phyloP scores from a whole-genome alignment of 768 basidiomycete genomes.

The Xerocomus spinulosus region DNA sequence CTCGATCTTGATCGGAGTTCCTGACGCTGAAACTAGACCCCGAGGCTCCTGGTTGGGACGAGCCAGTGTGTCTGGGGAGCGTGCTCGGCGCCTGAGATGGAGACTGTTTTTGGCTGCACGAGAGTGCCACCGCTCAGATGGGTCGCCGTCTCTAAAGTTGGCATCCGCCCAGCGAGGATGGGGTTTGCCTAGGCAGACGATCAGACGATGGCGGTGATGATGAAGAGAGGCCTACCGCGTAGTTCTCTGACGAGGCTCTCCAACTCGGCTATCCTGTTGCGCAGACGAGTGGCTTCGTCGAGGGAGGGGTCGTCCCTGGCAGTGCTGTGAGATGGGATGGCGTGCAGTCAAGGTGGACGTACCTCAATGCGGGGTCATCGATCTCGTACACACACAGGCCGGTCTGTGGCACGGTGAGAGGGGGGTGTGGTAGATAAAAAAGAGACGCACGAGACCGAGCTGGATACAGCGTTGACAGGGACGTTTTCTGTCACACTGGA shows the following conservation, averaged over 20 bases:
- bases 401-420: constrained; percentile 46
- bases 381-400: constrained; percentile 95
- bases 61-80: constrained; percentile 34
- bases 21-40: constrained; percentile 40
- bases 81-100: constrained; percentile 38
- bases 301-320: constrained; percentile 78
- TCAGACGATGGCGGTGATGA: constrained; percentile 5
- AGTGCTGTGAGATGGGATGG: background rate
- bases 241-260: constrained; percentile 89
- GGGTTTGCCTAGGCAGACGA: constrained; percentile 58
- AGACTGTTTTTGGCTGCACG: constrained; percentile 66
- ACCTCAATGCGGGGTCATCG: constrained; percentile 83
- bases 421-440: constrained; percentile 1
- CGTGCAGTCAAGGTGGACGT: background rate
- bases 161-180: constrained; percentile 84
- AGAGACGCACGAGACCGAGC: constrained; percentile 65
- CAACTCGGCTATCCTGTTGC: constrained; percentile 87
- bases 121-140: constrained; percentile 83
- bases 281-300: constrained; percentile 82
- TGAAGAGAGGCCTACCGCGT: constrained; percentile 48
- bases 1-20: constrained; percentile 69
- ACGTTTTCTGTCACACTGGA: constrained; percentile 80
- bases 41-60: constrained; percentile 35
- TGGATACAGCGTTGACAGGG: constrained; percentile 91
- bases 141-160: constrained; percentile 74